phyloP scores from a whole-genome alignment of 345 rosid species.

The Lumnitzera racemosa region DNA sequence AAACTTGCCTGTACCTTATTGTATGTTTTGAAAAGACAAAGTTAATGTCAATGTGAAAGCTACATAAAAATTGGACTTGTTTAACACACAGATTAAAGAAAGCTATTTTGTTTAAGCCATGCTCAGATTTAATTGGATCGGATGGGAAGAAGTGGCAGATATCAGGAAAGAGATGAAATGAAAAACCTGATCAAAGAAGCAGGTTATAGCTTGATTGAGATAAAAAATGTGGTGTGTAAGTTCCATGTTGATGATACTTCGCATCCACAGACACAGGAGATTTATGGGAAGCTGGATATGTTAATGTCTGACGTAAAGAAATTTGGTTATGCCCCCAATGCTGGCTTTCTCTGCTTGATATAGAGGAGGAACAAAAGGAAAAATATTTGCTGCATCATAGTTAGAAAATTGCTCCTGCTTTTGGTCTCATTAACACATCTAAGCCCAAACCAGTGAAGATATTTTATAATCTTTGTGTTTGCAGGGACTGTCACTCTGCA shows the following conservation, averaged over 20 bases:
- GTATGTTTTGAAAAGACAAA: too few species aligned
- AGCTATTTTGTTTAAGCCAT: too few species aligned
- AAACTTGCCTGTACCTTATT: too few species aligned
- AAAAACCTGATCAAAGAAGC: slow-evolving; percentile 59
- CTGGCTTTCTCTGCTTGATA: slow-evolving; percentile 57
- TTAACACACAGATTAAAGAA: too few species aligned
- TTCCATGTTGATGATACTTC: slow-evolving; percentile 68
- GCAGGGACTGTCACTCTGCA: too few species aligned
- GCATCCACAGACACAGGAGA: slow-evolving; percentile 36
- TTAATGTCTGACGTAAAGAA: slow-evolving; percentile 38
- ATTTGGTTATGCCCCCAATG: slow-evolving; percentile 57
- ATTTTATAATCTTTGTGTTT: slow-evolving; percentile 14
- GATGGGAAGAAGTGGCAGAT: slow-evolving; percentile 48
- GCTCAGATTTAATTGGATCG: too few species aligned
- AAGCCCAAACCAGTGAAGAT: slow-evolving; percentile 50
- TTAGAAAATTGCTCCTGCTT: slow-evolving; percentile 71
- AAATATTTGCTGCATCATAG: slow-evolving; percentile 56
- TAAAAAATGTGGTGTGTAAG: slow-evolving; percentile 46
- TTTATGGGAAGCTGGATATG: slow-evolving; percentile 40
- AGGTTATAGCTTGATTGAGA: slow-evolving; percentile 79
- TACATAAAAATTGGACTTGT: too few species aligned
- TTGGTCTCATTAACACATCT: slow-evolving; percentile 52
- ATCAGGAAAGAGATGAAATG: slow-evolving; percentile 59
- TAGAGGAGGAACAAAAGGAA: slow-evolving; percentile 66
- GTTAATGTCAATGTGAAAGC: too few species aligned